Conservation (phyloP, 2,329 filamentous ascomycete species). For the Apiospora saccharicola region DNA sequence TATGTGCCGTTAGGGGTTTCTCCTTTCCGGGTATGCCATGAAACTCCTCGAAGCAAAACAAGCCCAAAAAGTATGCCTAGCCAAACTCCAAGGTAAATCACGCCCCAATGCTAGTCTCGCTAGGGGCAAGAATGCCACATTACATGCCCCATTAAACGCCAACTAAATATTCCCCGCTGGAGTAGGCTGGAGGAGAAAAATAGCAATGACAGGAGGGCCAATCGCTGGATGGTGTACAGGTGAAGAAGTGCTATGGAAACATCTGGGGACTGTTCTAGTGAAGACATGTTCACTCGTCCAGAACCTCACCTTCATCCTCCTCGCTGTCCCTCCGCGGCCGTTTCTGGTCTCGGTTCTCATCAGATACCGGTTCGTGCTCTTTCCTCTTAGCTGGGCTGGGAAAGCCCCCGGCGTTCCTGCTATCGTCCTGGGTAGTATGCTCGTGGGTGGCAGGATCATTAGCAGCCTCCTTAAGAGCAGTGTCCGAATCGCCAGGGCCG, state of each 20-base stretch:
- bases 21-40: constrained; percentile 22
- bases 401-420: constrained; percentile 41
- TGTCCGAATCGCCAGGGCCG: constrained; percentile 42
- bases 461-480: constrained; percentile 41
- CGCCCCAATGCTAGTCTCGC: constrained; percentile 9
- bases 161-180: not conserved
- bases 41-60: constrained; percentile 13
- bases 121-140: not conserved
- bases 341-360: constrained; percentile 50
- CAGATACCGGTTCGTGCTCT: constrained; percentile 45
- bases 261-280: not conserved
- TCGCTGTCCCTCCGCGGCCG: constrained; percentile 51
- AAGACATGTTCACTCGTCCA: constrained; percentile 40
- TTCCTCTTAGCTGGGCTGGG: constrained; percentile 53
- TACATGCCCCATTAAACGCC: not conserved
- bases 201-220: not conserved
- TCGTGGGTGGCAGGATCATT: constrained; percentile 39
- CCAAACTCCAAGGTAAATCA: constrained; percentile 18
- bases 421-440: constrained; percentile 34
- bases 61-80: constrained; percentile 5
- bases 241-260: not conserved
- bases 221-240: constrained; percentile 8
- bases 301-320: constrained; percentile 56
- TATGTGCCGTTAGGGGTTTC: constrained; percentile 5
- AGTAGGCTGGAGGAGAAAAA: not conserved